A percentile compares a stretch with the other conserved stretches of the same genome.
phyloP scores from a whole-genome alignment of 306 rosid genomes.

The Acacia crassicarpa region DNA sequence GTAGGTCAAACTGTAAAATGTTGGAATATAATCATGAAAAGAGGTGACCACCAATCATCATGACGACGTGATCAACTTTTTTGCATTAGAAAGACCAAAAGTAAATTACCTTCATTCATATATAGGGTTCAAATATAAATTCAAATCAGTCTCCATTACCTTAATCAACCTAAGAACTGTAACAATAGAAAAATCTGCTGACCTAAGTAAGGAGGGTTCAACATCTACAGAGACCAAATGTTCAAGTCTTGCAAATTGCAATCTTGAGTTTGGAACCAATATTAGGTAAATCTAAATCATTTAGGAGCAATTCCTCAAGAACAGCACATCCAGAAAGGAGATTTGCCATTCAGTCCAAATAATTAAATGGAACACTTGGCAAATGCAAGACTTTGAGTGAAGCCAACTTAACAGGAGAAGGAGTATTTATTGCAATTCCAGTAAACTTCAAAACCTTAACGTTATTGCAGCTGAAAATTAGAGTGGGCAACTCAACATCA shows the following conservation, averaged over 20 bases:
- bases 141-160: not conserved
- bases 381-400: not conserved
- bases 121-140: not conserved
- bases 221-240: not conserved
- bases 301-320: not conserved
- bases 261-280: not conserved
- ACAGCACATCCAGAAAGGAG: not conserved
- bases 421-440: not conserved
- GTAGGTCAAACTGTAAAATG: not conserved
- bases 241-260: not conserved
- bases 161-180: not conserved
- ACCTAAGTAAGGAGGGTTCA: not conserved
- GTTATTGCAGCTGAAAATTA: not conserved
- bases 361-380: not conserved
- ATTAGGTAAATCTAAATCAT: not conserved
- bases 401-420: not conserved
- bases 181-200: not conserved
- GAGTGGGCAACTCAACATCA: not conserved
- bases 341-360: rapidly evolving
- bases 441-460: not conserved
- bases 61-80: not conserved
- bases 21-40: not conserved
- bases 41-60: no score
- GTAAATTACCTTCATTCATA: not conserved
- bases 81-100: not conserved